phyloP scores from a whole-genome alignment of 306 rosid species.

The Erythrophleum fordii region DNA sequence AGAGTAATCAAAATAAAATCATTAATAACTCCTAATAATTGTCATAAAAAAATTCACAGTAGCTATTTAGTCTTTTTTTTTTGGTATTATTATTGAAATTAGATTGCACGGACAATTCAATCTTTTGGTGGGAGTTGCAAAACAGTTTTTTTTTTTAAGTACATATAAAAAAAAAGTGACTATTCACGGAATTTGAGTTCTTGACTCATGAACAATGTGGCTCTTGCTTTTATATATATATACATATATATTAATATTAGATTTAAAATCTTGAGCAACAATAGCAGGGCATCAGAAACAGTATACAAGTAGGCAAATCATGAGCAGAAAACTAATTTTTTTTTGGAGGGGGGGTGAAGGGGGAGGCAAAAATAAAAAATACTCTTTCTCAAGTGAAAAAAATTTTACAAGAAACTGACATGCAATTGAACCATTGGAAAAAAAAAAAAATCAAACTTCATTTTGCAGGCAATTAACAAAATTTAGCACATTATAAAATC shows the following conservation, averaged over 20 bases:
- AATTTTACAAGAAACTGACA: background rate
- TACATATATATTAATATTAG: too few species aligned
- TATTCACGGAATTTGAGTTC: too few species aligned
- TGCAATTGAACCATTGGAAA: background rate
- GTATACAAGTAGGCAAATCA: background rate
- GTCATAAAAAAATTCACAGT: background rate
- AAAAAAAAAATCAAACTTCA: background rate
- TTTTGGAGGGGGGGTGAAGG: background rate
- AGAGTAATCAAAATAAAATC: background rate
- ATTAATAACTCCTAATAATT: background rate
- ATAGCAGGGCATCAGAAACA: background rate
- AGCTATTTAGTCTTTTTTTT: background rate
- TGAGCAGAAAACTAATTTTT: background rate
- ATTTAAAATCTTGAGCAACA: background rate
- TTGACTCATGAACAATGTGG: too few species aligned
- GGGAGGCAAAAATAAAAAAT: background rate
- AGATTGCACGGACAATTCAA: too few species aligned
- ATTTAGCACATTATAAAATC: slow-evolving; percentile 27
- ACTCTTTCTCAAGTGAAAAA: background rate
- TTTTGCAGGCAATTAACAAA: background rate
- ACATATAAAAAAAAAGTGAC: too few species aligned
- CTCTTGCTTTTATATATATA: too few species aligned
- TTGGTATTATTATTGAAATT: background rate
- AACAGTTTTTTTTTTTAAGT: too few species aligned
- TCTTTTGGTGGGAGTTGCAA: too few species aligned